These are phyloP conservation scores for Hypoxylon fragiforme DNA, from an alignment of 495 filamentous ascomycete genomes.

Conservation along the genomic window DNA sequence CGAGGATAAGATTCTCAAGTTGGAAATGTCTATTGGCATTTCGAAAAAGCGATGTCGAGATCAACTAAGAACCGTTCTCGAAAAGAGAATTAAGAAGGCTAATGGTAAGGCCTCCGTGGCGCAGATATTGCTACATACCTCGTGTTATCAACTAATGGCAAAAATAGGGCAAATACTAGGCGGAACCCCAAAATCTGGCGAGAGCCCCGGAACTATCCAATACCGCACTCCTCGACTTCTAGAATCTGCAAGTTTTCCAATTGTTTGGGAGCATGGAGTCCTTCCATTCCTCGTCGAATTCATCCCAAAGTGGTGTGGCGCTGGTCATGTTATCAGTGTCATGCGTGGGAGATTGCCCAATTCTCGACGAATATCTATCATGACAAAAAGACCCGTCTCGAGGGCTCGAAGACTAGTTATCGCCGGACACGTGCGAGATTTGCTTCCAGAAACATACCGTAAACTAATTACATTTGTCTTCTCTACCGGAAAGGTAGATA, in stretches of 20 bases:
- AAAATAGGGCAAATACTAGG: too few relatives aligned
- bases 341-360: constrained; percentile 32
- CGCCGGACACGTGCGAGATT: constrained; percentile 34
- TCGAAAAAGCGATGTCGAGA: constrained; percentile 38
- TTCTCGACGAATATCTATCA: constrained; percentile 34
- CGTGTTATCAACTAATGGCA: constrained; percentile 3
- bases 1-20: constrained; percentile 21
- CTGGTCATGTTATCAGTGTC: constrained; percentile 39
- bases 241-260: constrained; percentile 35
- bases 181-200: constrained; percentile 20
- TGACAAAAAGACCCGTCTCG: constrained; percentile 26
- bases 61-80: constrained; percentile 25
- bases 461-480: constrained; percentile 29
- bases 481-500: constrained; percentile 31
- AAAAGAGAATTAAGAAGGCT: constrained; percentile 26
- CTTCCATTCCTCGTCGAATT: constrained; percentile 40
- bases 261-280: constrained; percentile 39
- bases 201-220: constrained; percentile 18
- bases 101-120: constrained; percentile 21
- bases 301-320: constrained; percentile 40
- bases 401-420: constrained; percentile 35
- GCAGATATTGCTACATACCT: neutral
- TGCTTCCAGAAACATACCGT: constrained; percentile 31
- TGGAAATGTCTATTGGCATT: constrained; percentile 33
- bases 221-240: constrained; percentile 21